Evolutionary conservation across 2,329 filamentous ascomycete genomes (phyloP), one percentile per base, ranked within the genome.

Genomic region (Hirsutella thompsonii): DNA sequence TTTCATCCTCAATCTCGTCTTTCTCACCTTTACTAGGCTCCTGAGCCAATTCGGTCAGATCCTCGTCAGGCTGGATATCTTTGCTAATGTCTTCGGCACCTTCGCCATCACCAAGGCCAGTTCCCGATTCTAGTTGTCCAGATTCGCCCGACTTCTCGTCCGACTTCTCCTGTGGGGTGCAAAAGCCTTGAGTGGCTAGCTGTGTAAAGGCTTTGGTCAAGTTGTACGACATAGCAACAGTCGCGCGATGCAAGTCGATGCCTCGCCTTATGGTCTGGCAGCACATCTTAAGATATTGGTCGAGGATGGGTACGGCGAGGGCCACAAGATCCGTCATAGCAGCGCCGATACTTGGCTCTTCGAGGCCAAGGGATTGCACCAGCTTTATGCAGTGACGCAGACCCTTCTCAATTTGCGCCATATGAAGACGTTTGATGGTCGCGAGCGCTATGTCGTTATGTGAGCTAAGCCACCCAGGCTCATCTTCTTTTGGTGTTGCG

Each of bases 81-180:
- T 98, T 96, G 62, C 89, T 96, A 48, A 98, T 96, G 59, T 98
- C 90, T 56, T 98, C 89, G 4, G 83, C 89, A 16, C 90, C 93
- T 59, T 95, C 85, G 10, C 92, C 93, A 36, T 95, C 92, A 18
- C 92, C 93, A 20, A 98, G 77, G 28, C 92, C 93, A 10, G 89
- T 96, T 14, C 93, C 93, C 30, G 79, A 79, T 60, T 98, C 90
- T 23, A 95, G 69, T 51, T 94, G 83, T 11, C 89, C 85, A 20
- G 76, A 73, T 44, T 84, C 75, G 18, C 76, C 77, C 39, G 78
- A 71, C 42, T 81, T 76, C 38, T 81, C 76, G 33, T 85, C 76
- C 1, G 78, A 79, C 51, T 88, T 82, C 52, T 96, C 89, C 19
- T 83, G 72, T 1, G 92, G 92, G 18, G 81, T 86, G 56, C 92